A percentile compares a stretch with the other conserved stretches of the same genome.
Evolutionary conservation across 257 asterid genomes (phyloP).

Genomic region (Petrea volubilis): DNA sequence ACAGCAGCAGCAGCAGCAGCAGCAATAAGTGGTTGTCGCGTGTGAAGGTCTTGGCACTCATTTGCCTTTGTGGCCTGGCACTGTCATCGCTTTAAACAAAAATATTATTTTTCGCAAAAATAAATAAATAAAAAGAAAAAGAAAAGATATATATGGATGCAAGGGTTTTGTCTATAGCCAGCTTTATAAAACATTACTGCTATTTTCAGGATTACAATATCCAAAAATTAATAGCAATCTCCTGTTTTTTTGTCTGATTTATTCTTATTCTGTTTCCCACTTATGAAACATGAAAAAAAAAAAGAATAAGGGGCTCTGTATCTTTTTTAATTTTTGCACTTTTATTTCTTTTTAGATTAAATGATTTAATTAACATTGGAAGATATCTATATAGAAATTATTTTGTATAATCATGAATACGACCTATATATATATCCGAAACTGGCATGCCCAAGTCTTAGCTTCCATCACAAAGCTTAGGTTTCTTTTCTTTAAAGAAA

Average conservation of each 20-base stretch:
- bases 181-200: slow-evolving; percentile 16
- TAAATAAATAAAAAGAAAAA: not conserved
- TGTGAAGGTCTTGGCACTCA: slow-evolving; percentile 39
- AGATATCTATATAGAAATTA: no score
- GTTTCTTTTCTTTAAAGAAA: not conserved
- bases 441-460: not conserved
- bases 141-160: not conserved
- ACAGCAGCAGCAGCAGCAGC: slow-evolving; percentile 14
- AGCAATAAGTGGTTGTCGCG: slow-evolving; percentile 52
- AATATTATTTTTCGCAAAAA: no score
- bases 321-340: not conserved
- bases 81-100: not conserved
- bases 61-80: slow-evolving; percentile 21
- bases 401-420: not conserved
- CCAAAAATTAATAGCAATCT: slow-evolving; percentile 14
- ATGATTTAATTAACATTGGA: no score
- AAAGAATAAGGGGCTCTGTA: not conserved
- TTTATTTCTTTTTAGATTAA: no score
- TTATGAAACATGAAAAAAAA: slow-evolving; percentile 12
- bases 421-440: not conserved
- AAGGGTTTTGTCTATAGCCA: slow-evolving; percentile 22
- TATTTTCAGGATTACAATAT: slow-evolving; percentile 24
- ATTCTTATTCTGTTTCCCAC: slow-evolving; percentile 26
- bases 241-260: slow-evolving; percentile 18
- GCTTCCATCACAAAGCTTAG: not conserved